Conservation (phyloP, 495 filamentous ascomycete genomes). For the Podospora sp. region DNA sequence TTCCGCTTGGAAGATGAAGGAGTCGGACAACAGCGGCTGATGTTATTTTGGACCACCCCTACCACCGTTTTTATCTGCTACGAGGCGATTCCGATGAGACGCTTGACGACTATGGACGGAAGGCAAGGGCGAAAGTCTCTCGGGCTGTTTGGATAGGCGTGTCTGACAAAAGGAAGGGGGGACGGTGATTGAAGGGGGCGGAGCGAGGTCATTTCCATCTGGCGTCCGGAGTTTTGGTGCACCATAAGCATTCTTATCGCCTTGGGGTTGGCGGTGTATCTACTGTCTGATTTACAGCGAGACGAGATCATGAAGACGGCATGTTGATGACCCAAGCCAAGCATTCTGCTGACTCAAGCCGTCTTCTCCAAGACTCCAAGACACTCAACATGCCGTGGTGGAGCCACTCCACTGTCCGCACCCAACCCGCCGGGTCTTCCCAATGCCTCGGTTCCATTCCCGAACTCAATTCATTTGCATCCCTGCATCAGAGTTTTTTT, state of each 20-base stretch:
- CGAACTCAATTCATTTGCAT: background rate
- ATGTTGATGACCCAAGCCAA: background rate
- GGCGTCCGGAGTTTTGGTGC: background rate
- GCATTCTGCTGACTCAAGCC: background rate
- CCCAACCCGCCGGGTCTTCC: background rate
- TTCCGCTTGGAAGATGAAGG: no score
- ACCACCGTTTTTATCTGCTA: no score
- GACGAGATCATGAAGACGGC: background rate
- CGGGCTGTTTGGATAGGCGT: background rate
- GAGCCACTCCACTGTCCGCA: background rate
- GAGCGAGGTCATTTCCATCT: background rate
- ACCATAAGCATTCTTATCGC: background rate
- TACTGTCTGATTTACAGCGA: background rate
- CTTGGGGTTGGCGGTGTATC: background rate
- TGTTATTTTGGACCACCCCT: no score
- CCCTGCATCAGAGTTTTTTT: background rate
- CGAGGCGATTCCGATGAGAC: no score
- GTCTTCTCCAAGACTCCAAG: background rate
- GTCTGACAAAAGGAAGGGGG: background rate
- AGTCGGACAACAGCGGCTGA: no score
- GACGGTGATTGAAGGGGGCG: background rate
- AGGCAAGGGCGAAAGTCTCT: no score
- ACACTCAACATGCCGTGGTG: background rate
- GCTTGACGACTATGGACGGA: no score
- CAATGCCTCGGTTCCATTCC: background rate